Base-by-base conservation (phyloP, 2,329 filamentous ascomycete species). In the Ustilaginoidea virens region DNA sequence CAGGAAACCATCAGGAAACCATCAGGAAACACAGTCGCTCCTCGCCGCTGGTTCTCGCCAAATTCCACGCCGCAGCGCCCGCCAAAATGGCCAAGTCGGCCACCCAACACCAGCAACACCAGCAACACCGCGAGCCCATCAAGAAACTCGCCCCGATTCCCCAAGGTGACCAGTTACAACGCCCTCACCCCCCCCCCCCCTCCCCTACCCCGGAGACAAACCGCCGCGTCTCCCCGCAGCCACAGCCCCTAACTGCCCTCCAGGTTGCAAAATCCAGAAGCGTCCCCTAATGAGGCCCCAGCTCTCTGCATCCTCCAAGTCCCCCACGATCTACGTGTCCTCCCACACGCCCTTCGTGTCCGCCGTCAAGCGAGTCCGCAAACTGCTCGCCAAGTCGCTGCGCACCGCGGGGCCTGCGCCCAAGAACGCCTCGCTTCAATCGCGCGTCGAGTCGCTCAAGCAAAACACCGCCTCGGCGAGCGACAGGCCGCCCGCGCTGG, bases 311-410 rank as follows among this genome's bases (percentile, higher is more conserved):
- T 57, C 60, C 13, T 55, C 58, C 27, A 59, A 56, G 28, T 44
- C 53, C 6, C 53, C 50, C 25, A 46, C 67, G 35, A 60, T 85
- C 48, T 81, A 82, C 55, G 60, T 85, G 33, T 72, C 69, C 21
- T 53, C 66, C 23, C 59, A 59, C 21, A 73, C 76, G 0, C 72
- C 74, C 5, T 80, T 81, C 56, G 68, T 81, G 51, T 68, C 75
- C 8, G 60, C 69, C 4, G 63, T 80, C 9, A 72, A 71, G 41
- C 73, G 77, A 28, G 66, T 74, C 10, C 67, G 70, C 35, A 70
- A 70, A 34, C 63, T 73, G 2, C 68, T 85, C 4, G 57, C 67
- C 25, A 58, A 64, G 21, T 61, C 66, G 4, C 56, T 63, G 9
- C 53, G 45, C 26, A 39, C 51, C 14, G 47, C 52, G 11, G 45